phyloP scores from a whole-genome alignment of 441 rosid species.

The Flueggea neowawraea region DNA sequence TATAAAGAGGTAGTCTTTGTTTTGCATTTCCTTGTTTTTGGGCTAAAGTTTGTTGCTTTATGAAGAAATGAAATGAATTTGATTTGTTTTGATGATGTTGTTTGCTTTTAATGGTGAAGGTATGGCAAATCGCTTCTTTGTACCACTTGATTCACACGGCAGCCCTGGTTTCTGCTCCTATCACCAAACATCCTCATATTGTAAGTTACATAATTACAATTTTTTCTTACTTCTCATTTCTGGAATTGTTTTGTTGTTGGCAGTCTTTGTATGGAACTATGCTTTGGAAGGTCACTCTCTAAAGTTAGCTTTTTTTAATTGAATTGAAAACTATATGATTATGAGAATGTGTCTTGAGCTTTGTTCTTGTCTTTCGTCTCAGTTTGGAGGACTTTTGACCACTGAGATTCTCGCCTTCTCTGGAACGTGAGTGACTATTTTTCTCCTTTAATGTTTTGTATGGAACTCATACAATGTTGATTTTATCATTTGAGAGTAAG shows the following conservation, averaged over 20 bases:
- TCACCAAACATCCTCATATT: constrained; percentile 59
- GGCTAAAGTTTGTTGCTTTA: too few relatives aligned
- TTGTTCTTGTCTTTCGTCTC: constrained; percentile 17
- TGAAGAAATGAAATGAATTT: too few relatives aligned
- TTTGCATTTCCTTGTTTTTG: not conserved
- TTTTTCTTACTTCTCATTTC: too few relatives aligned
- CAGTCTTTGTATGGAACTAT: too few relatives aligned
- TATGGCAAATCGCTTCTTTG: constrained; percentile 91
- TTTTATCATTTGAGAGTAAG: too few relatives aligned
- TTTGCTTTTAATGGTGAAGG: constrained; percentile 28
- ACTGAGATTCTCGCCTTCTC: constrained; percentile 80
- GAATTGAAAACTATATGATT: not conserved
- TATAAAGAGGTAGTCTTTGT: constrained; percentile 58
- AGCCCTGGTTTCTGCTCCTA: constrained; percentile 81
- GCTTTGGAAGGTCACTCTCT: too few relatives aligned
- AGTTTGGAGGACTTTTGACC: constrained; percentile 93
- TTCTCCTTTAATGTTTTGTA: constrained; percentile 2
- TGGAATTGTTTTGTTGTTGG: too few relatives aligned
- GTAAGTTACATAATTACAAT: constrained; percentile 30
- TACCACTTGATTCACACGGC: constrained; percentile 97
- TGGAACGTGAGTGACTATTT: constrained; percentile 71
- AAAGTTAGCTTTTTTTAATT: too few relatives aligned
- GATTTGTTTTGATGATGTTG: too few relatives aligned
- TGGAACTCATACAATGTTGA: not conserved
- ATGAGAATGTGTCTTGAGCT: not conserved